Percentiles rank a stretch among this genome's conserved stretches.
Conservation (phyloP, 176 grass and related monocot genomes). For the Aechmea fasciata region DNA sequence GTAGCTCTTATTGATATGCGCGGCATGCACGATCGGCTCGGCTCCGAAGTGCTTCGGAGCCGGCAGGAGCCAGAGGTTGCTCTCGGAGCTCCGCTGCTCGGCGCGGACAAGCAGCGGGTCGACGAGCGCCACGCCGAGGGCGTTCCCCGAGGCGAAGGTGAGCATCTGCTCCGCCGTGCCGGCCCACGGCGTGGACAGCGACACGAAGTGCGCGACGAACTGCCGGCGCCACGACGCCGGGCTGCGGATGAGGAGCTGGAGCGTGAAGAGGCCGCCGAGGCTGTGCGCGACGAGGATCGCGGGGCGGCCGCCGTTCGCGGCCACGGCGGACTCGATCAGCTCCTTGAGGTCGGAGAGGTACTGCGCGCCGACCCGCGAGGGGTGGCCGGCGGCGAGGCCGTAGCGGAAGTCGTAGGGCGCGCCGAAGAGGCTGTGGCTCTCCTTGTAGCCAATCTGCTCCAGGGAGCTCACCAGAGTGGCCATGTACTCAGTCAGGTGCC, state of each 20-base stretch:
- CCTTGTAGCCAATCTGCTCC: slow-evolving; percentile 64
- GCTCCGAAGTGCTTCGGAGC: slow-evolving; percentile 38
- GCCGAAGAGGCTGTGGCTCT: slow-evolving; percentile 50
- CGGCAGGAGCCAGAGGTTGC: slow-evolving; percentile 89
- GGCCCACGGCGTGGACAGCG: slow-evolving; percentile 62
- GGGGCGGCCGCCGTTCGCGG: slow-evolving; percentile 33
- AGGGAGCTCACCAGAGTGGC: slow-evolving; percentile 40
- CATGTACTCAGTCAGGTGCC: slow-evolving; percentile 67
- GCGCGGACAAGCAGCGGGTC: slow-evolving; percentile 45
- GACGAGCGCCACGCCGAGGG: slow-evolving; percentile 52
- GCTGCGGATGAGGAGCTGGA: slow-evolving; percentile 55
- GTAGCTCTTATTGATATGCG: slow-evolving; percentile 32
- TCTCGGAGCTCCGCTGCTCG: slow-evolving; percentile 57
- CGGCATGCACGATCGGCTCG: slow-evolving; percentile 40
- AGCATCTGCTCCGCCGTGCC: slow-evolving; percentile 64
- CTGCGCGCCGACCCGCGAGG: slow-evolving; percentile 34
- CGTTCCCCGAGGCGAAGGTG: slow-evolving; percentile 59
- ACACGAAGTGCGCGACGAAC: slow-evolving; percentile 48
- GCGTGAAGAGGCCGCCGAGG: slow-evolving; percentile 58
- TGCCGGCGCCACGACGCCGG: slow-evolving; percentile 30
- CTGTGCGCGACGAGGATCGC: slow-evolving; percentile 74
- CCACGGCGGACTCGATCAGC: slow-evolving; percentile 44
- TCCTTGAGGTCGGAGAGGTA: slow-evolving; percentile 50
- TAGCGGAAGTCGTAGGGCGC: slow-evolving; percentile 90
- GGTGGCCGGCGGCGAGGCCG: slow-evolving; percentile 59